Evolutionary conservation across 345 rosid species (phyloP).

Genomic region (Conringia planisiliqua): DNA sequence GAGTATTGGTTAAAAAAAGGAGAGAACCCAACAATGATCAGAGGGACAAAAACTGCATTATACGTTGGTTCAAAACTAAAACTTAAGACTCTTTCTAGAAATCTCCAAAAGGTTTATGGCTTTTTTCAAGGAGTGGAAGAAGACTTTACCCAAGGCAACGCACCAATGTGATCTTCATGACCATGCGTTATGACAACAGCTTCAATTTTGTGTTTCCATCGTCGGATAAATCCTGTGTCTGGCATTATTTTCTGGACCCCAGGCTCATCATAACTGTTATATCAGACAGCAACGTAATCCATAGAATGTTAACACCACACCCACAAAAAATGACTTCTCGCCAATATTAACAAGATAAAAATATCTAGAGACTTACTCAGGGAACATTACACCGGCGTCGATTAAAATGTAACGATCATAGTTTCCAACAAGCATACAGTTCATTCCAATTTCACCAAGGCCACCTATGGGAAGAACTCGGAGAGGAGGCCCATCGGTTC

Average conservation of each 20-base stretch:
- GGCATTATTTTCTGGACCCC: slow-evolving; percentile 95
- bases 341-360: slow-evolving; percentile 5
- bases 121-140: slow-evolving; percentile 35
- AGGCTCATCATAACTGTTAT: slow-evolving; percentile 81
- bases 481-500: slow-evolving; percentile 85
- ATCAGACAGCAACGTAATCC: slow-evolving; percentile 2
- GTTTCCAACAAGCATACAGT: slow-evolving; percentile 98
- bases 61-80: neutral
- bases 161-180: slow-evolving; percentile 99
- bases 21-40: neutral
- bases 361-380: slow-evolving; percentile 66
- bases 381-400: slow-evolving; percentile 97
- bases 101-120: neutral
- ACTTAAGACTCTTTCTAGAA: neutral
- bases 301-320: slow-evolving; percentile 12
- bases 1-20: neutral
- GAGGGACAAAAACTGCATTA: neutral
- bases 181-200: slow-evolving; percentile 97
- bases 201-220: slow-evolving; percentile 96
- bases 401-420: slow-evolving; percentile 87
- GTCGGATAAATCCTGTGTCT: slow-evolving; percentile 89
- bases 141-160: slow-evolving; percentile 98
- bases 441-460: slow-evolving; percentile 98
- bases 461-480: slow-evolving; percentile 97
- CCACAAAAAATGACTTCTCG: neutral